phyloP scores from a whole-genome alignment of 1,139 yeast genomes.

The Taphrina wiesneri region DNA sequence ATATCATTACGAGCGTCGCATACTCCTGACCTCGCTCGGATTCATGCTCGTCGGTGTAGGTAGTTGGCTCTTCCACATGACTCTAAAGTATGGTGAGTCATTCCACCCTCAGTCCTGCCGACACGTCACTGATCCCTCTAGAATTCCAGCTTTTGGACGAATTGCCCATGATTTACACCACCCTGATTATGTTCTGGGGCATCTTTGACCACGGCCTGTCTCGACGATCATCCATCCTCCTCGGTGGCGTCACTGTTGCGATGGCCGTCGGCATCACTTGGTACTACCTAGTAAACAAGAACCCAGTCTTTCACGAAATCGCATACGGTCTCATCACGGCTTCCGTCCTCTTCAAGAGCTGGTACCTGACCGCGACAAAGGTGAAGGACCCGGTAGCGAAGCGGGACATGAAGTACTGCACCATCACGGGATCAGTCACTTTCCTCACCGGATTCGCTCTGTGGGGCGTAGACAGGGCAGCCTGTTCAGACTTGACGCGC shows the following conservation, averaged over 20 bases:
- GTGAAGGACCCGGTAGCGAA: conserved; percentile 56
- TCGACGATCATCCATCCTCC: conserved; percentile 46
- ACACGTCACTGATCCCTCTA: too few relatives aligned
- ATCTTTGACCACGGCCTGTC: conserved; percentile 67
- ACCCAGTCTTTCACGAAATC: conserved; percentile 86
- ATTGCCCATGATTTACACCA: conserved; percentile 96
- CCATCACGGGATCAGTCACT: conserved; percentile 61
- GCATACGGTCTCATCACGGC: conserved; percentile 69
- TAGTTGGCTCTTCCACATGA: conserved; percentile 95
- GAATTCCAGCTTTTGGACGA: conserved; percentile 91
- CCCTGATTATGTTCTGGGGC: conserved; percentile 92
- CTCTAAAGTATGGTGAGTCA: conserved; percentile 52
- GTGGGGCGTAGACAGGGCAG: conserved; percentile 84
- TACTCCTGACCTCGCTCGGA: conserved; percentile 70
- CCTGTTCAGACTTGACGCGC: conserved; percentile 64
- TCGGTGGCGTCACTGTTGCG: conserved; percentile 45
- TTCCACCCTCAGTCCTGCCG: not conserved
- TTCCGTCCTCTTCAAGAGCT: conserved; percentile 60
- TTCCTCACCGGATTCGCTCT: conserved; percentile 73
- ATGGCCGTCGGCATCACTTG: conserved; percentile 68
- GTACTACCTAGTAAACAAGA: conserved; percentile 63
- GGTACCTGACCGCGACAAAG: conserved; percentile 53
- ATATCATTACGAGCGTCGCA: conserved; percentile 68
- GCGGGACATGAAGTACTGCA: conserved; percentile 55
- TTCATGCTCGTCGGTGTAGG: conserved; percentile 89